Conservation (phyloP, 768 basidiomycete species). For the Suillus decipiens region DNA sequence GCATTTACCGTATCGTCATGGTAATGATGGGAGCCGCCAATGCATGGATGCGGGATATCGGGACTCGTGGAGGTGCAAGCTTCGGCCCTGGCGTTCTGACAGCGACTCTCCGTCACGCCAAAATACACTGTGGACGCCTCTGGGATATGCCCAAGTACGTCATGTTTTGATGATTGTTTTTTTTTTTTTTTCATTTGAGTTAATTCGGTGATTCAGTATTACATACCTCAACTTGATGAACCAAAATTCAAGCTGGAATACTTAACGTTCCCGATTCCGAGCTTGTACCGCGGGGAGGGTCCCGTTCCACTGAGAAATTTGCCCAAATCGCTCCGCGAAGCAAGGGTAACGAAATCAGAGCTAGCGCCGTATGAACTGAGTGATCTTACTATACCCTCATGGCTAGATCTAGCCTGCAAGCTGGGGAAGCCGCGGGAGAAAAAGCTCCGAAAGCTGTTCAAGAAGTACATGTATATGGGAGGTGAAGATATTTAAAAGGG, state of each 20-base stretch:
- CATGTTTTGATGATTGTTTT: not conserved
- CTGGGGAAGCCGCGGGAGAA: constrained; percentile 53
- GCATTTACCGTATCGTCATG: constrained; percentile 44
- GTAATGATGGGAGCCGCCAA: constrained; percentile 42
- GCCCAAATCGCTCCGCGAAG: constrained; percentile 48
- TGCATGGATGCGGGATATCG: constrained; percentile 53
- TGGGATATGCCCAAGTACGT: constrained; percentile 85
- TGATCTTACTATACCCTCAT: constrained; percentile 79
- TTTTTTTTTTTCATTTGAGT: constrained; percentile 12
- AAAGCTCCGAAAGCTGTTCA: constrained; percentile 65
- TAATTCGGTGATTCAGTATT: constrained; percentile 49
- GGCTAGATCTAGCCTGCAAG: constrained; percentile 65
- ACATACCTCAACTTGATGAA: constrained; percentile 56
- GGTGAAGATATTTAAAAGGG: constrained; percentile 30
- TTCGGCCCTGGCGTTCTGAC: constrained; percentile 62
- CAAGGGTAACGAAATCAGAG: constrained; percentile 44
- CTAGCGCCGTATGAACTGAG: constrained; percentile 71
- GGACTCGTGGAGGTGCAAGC: constrained; percentile 65
- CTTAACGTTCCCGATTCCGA: constrained; percentile 55
- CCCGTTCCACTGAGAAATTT: constrained; percentile 60
- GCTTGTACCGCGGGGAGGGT: constrained; percentile 44
- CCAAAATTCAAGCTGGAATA: constrained; percentile 81
- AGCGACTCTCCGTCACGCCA: constrained; percentile 66
- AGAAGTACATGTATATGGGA: constrained; percentile 74
- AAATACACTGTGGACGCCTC: constrained; percentile 69